Conservation (phyloP, 2,329 filamentous ascomycete species). For the Cladophialophora psammophila region DNA sequence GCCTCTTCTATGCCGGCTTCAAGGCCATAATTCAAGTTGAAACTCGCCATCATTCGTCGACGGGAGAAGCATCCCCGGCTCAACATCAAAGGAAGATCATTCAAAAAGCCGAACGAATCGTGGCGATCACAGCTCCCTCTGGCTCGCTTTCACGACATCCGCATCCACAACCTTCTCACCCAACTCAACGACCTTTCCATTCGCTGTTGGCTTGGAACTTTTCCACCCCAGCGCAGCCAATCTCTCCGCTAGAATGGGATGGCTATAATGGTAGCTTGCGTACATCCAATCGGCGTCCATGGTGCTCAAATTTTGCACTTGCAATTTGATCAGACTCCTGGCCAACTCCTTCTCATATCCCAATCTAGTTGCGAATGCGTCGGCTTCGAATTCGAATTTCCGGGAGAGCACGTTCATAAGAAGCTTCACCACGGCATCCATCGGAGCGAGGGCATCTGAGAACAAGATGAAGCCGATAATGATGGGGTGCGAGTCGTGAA, state of each 20-base stretch:
- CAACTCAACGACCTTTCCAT: conserved; percentile 55
- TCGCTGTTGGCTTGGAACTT: conserved; percentile 59
- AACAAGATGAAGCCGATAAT: conserved; percentile 98
- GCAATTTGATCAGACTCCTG: conserved; percentile 90
- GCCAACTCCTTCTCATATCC: conserved; percentile 86
- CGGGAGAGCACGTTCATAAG: conserved; percentile 95
- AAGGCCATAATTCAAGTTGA: background rate
- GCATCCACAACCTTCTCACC: conserved; percentile 56
- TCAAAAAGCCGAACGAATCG: background rate
- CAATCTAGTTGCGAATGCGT: conserved; percentile 83
- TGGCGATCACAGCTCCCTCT: conserved; percentile 70
- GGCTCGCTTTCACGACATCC: conserved; percentile 72
- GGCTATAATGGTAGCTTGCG: conserved; percentile 97
- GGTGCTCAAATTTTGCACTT: conserved; percentile 96
- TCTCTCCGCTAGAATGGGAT: conserved; percentile 93
- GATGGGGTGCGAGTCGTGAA: conserved; percentile 81
- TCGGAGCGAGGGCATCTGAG: conserved; percentile 92
- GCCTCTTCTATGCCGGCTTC: background rate
- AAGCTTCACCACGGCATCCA: conserved; percentile 93
- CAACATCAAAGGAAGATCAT: background rate
- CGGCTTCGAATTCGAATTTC: conserved; percentile 93
- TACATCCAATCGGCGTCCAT: conserved; percentile 99
- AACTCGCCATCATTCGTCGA: background rate
- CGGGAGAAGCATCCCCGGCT: background rate
- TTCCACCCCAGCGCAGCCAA: conserved; percentile 90